A percentile compares a stretch with the other conserved stretches of the same genome.
Evolutionary conservation across 805 yeast genomes (phyloP).

Genomic region (Metschnikowia lunata): DNA sequence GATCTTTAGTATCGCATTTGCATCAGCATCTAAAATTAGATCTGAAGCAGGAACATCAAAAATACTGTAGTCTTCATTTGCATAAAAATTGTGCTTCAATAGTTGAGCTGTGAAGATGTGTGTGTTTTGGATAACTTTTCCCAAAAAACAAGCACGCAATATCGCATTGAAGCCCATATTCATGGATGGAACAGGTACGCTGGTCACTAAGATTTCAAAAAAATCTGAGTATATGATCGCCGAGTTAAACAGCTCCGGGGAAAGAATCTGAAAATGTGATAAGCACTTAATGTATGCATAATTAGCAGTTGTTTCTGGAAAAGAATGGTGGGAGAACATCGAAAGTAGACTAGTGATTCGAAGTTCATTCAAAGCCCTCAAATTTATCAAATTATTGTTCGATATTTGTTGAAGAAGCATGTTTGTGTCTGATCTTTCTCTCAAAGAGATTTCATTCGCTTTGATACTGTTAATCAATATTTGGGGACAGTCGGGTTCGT

Average conservation of each 20-base stretch:
- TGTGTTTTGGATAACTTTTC: constrained; percentile 48
- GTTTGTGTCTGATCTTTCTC: constrained; percentile 46
- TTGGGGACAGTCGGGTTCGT: constrained; percentile 31
- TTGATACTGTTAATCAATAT: constrained; percentile 55
- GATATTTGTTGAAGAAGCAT: constrained; percentile 55
- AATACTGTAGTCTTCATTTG: constrained; percentile 21
- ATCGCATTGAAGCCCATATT: constrained; percentile 46
- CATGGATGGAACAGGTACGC: constrained; percentile 44
- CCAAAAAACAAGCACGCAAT: constrained; percentile 45
- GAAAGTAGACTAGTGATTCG: constrained; percentile 31
- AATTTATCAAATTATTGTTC: constrained; percentile 53
- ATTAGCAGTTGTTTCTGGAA: constrained; percentile 20
- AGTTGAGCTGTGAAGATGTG: constrained; percentile 26
- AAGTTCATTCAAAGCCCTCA: constrained; percentile 47
- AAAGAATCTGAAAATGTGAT: constrained; percentile 32
- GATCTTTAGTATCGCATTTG: constrained; percentile 20
- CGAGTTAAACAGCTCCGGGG: constrained; percentile 29
- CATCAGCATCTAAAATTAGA: constrained; percentile 19
- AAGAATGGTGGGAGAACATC: constrained; percentile 36
- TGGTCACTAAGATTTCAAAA: constrained; percentile 48
- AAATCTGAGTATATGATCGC: constrained; percentile 44
- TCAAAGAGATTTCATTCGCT: constrained; percentile 58
- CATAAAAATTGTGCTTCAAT: constrained; percentile 23
- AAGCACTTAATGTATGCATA: constrained; percentile 31
- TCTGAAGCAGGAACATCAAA: constrained; percentile 36